Evolutionary conservation across 306 rosid genomes (phyloP), one percentile per base, ranked within the genome.

Genomic region (Nissolia schottii): DNA sequence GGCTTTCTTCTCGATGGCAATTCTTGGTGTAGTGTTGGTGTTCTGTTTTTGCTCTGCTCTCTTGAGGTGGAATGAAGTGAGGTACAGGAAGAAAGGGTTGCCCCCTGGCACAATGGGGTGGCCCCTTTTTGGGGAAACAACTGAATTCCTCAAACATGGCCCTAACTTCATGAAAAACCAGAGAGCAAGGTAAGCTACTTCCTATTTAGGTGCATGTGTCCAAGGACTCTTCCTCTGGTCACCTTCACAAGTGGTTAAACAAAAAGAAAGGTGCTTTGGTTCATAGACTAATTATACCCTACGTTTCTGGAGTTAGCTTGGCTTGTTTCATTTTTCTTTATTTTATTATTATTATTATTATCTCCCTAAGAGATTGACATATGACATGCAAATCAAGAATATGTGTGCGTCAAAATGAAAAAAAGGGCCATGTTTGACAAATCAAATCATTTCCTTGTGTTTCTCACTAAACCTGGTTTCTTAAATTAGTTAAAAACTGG

Each of bases 101-200:
- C 99, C 99, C 27, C 99, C 89, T 3, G 99, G 99, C 35, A 95
- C 99, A 81, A 95, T 95, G 99, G 99, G 99, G 3, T 95, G 99
- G 99, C 99, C 99, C 51, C 48, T 95, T 24, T 89, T 95, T 70
- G 99, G 99, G 0, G 99, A 95, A 25, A 95, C 99, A 4, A 89
- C 96, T 11, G 99, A 95, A 88, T 95, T 95, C 76, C 97, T 95
- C 6, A 95, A 91, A 53, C 97, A 84, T 80, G 99, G 99, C 15
- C 99, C 99, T 0, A 89, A 81, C 85, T 95, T 95, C 90, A 88
- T 95, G 97, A 95, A 91, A 83, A 86, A 71, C 76, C 93, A 91
- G 48, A 80, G 96, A 89, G 92, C 93, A 76, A 89, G 99, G 99
- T 95, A 80, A 68, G 14, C 34, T 37, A 11, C 48, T 56, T 64